Evolutionary conservation across 768 basidiomycete species (phyloP).

Genomic region (Trichaptum fuscoviolaceum): DNA sequence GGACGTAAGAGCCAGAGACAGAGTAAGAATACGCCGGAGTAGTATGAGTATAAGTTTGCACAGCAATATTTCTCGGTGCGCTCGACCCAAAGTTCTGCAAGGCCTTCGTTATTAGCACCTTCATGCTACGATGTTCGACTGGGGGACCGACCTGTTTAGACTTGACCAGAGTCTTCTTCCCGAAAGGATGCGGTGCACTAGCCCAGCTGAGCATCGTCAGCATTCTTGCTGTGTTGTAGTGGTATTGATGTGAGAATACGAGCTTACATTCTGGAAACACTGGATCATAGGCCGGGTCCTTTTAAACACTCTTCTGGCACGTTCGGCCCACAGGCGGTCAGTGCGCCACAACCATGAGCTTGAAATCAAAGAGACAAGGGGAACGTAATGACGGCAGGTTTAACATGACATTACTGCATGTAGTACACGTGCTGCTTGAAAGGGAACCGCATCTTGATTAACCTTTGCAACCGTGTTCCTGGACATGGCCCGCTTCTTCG

Average conservation of each 20-base stretch:
- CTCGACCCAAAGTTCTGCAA: not conserved
- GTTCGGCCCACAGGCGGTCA: not conserved
- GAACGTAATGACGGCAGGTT: not conserved
- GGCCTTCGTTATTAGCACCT: not conserved
- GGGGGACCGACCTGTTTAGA: not conserved
- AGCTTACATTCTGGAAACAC: not conserved
- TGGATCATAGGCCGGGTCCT: not conserved
- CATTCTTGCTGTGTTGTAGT: not conserved
- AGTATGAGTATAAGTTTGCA: not conserved
- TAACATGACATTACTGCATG: slow-evolving; percentile 1
- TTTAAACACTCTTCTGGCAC: not conserved
- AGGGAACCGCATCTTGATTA: not conserved
- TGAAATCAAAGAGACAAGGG: not conserved
- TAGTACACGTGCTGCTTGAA: not conserved
- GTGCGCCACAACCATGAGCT: not conserved
- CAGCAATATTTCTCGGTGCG: not conserved
- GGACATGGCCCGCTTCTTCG: not conserved
- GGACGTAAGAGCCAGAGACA: not conserved
- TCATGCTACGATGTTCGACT: not conserved
- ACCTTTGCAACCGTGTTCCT: not conserved
- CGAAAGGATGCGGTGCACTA: not conserved
- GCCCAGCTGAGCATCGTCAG: slow-evolving; percentile 1
- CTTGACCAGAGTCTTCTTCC: not conserved
- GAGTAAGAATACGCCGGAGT: not conserved
- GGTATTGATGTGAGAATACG: not conserved